Conservation (phyloP, 331 rosid genomes). For the Quercus tomentella region DNA sequence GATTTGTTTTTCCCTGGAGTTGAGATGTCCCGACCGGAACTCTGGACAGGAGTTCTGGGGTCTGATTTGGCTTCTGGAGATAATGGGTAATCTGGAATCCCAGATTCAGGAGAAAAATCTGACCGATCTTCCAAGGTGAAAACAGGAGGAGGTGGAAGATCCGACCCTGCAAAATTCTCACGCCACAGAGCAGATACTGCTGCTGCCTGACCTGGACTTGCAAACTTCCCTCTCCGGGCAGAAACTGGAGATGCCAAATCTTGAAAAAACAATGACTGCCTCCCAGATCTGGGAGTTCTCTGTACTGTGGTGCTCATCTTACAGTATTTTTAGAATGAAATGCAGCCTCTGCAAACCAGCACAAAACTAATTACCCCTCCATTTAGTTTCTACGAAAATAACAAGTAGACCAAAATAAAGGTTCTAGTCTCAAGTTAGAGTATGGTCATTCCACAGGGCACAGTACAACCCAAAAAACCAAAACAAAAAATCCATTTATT, state of each 20-base stretch:
- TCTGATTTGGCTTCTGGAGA: conserved; percentile 82
- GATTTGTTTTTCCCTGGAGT: conserved; percentile 56
- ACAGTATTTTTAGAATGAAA: background rate
- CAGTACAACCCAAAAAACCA: background rate
- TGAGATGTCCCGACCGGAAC: conserved; percentile 50
- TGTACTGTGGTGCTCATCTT: conserved; percentile 62
- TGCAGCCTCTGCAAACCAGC: conserved; percentile 25
- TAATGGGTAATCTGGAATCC: conserved; percentile 74
- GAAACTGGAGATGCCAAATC: conserved; percentile 92
- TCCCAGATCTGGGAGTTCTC: conserved; percentile 73
- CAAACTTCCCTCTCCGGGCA: conserved; percentile 61
- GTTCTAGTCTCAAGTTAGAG: background rate
- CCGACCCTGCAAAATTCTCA: conserved; percentile 62
- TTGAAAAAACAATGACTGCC: conserved; percentile 84
- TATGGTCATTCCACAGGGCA: background rate
- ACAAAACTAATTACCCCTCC: background rate
- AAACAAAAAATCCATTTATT: background rate
- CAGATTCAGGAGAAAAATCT: conserved; percentile 90
- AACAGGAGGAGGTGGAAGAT: conserved; percentile 96
- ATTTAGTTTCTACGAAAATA: background rate
- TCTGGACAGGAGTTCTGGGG: conserved; percentile 50
- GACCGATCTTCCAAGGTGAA: conserved; percentile 90
- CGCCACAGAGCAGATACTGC: conserved; percentile 84
- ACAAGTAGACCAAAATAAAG: background rate
- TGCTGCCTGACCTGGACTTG: conserved; percentile 85